Percentiles rank a stretch among this genome's conserved stretches.
Conservation (phyloP, 306 rosid genomes). For the Ormosia emarginata region DNA sequence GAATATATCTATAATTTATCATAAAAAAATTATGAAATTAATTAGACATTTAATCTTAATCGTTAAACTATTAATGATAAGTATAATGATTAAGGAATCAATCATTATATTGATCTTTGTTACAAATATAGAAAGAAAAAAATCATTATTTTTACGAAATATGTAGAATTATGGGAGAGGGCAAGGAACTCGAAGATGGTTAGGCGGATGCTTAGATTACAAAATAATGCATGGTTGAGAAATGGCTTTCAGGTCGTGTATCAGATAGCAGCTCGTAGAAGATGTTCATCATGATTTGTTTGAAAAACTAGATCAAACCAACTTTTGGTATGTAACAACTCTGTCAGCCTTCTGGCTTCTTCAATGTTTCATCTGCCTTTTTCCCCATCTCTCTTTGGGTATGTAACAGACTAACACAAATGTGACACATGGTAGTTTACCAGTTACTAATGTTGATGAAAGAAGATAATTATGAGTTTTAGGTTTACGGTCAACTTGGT, state of each 20-base stretch:
- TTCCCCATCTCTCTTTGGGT: not conserved
- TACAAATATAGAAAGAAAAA: not conserved
- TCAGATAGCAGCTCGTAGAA: slow-evolving; percentile 28
- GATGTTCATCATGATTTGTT: slow-evolving; percentile 30
- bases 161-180: not conserved
- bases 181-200: not conserved
- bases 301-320: slow-evolving; percentile 42
- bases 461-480: not conserved
- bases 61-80: not conserved
- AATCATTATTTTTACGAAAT: not conserved
- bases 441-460: not conserved
- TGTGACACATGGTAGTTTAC: not conserved
- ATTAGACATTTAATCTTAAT: not conserved
- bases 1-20: too few relatives aligned
- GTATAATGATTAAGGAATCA: not conserved
- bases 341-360: not conserved
- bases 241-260: slow-evolving; percentile 54
- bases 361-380: not conserved
- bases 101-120: not conserved
- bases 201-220: slow-evolving; percentile 34
- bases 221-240: slow-evolving; percentile 47
- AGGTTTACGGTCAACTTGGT: slow-evolving; percentile 35
- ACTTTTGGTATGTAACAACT: slow-evolving; percentile 37
- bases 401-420: slow-evolving; percentile 1
- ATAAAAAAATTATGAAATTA: not conserved